A percentile compares a stretch with the other conserved stretches of the same genome.
phyloP scores from a whole-genome alignment of 2,329 filamentous ascomycete genomes.

The Fusarium acutatum region DNA sequence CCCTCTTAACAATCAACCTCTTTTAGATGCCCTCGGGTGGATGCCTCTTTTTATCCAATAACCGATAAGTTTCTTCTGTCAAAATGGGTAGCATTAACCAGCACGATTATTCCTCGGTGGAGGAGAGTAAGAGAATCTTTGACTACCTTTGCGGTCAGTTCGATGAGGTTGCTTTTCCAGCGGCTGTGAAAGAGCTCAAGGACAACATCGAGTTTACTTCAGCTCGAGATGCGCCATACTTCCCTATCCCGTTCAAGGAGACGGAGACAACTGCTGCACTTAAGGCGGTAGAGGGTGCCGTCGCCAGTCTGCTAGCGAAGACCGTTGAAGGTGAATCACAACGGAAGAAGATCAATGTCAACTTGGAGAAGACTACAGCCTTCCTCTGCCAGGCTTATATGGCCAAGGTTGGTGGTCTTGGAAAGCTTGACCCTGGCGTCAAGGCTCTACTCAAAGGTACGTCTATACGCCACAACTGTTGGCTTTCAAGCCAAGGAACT shows the following conservation, averaged over 20 bases:
- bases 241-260: conserved; percentile 58
- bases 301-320: conserved; percentile 47
- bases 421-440: conserved; percentile 49
- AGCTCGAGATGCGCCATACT: conserved; percentile 51
- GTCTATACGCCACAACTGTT: neutral
- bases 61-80: neutral
- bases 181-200: conserved; percentile 36
- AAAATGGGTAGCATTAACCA: conserved; percentile 26
- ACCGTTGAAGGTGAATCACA: conserved; percentile 22
- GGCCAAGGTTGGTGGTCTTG: conserved; percentile 48
- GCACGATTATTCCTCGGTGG: conserved; percentile 29
- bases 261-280: conserved; percentile 54
- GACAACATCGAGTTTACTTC: conserved; percentile 46
- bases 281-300: conserved; percentile 53
- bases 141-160: conserved; percentile 35
- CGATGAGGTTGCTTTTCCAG: conserved; percentile 43
- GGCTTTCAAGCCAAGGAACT: neutral
- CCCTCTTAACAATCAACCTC: neutral
- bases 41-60: neutral
- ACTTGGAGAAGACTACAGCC: conserved; percentile 52
- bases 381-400: conserved; percentile 53
- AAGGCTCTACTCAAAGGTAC: conserved; percentile 45
- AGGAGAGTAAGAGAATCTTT: conserved; percentile 35
- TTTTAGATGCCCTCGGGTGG: neutral
- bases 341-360: conserved; percentile 40